Percentiles rank a stretch among this genome's conserved stretches.
phyloP scores from a whole-genome alignment of 371 early-diverging fungal genomes.

The Syncephalis plumigaleata region DNA sequence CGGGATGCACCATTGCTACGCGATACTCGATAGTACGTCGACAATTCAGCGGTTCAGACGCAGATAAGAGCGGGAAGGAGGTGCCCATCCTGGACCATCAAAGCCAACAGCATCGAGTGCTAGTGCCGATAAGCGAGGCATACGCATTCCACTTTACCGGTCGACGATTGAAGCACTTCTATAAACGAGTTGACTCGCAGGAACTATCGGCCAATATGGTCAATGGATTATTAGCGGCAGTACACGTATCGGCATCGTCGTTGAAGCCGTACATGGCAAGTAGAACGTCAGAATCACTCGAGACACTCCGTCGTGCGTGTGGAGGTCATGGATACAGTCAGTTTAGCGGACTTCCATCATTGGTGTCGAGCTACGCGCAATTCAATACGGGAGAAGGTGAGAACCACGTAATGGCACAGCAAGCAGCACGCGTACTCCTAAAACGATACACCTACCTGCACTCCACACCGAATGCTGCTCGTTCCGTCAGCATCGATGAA shows the following conservation, averaged over 20 bases:
- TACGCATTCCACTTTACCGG: conserved; percentile 63
- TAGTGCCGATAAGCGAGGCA: conserved; percentile 61
- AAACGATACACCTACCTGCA: not conserved
- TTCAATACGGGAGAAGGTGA: conserved; percentile 76
- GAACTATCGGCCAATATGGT: conserved; percentile 18
- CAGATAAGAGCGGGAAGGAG: conserved; percentile 36
- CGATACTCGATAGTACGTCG: conserved; percentile 62
- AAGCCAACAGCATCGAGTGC: conserved; percentile 58
- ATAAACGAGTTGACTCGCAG: conserved; percentile 3
- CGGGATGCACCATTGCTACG: conserved; percentile 59
- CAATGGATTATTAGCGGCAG: conserved; percentile 48
- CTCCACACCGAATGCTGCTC: not conserved
- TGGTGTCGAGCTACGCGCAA: conserved; percentile 47
- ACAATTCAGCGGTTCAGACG: conserved; percentile 51
- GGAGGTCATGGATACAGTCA: conserved; percentile 80
- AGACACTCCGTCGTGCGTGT: conserved; percentile 61
- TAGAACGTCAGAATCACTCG: conserved; percentile 55
- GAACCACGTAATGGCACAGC: conserved; percentile 63
- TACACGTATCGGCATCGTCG: conserved; percentile 69
- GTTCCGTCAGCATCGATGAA: not conserved
- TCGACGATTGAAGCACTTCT: conserved; percentile 31
- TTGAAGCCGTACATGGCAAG: conserved; percentile 41
- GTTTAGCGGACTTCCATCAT: conserved; percentile 53
- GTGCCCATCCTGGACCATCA: conserved; percentile 46
- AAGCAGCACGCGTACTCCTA: conserved; percentile 48